Conservation (phyloP, 352 stramenopile genomes). For the Chrysophaeum taylorii region DNA sequence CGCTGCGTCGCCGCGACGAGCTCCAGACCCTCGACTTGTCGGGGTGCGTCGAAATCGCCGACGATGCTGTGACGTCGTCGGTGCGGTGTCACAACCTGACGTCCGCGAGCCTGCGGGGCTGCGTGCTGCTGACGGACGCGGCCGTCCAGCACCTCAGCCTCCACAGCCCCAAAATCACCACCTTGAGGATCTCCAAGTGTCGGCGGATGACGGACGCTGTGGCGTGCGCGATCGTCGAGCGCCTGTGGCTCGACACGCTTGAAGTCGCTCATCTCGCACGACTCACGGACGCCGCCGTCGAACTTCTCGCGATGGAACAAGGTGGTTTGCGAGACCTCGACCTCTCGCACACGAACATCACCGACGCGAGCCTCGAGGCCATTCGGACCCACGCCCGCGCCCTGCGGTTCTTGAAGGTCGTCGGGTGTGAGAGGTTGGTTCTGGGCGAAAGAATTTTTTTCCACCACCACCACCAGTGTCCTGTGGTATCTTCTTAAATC, state of each 20-base stretch:
- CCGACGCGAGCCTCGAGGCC: too few species aligned
- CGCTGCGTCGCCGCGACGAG: slow-evolving; percentile 26
- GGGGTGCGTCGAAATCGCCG: slow-evolving; percentile 41
- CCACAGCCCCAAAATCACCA: slow-evolving; percentile 54
- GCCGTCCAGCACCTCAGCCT: slow-evolving; percentile 49
- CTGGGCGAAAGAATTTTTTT: too few species aligned
- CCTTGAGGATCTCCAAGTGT: slow-evolving; percentile 61
- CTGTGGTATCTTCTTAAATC: too few species aligned
- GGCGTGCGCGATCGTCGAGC: slow-evolving; percentile 53
- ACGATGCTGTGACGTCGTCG: slow-evolving; percentile 51
- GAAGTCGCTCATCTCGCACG: slow-evolving; percentile 41
- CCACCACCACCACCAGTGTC: too few species aligned
- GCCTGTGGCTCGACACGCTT: slow-evolving; percentile 57
- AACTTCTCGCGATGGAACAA: slow-evolving; percentile 55
- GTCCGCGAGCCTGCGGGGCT: slow-evolving; percentile 57
- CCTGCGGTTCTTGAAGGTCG: too few species aligned
- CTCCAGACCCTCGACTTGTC: slow-evolving; percentile 27
- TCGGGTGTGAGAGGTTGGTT: too few species aligned
- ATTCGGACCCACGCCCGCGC: too few species aligned
- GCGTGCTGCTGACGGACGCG: slow-evolving; percentile 45
- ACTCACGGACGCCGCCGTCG: slow-evolving; percentile 66
- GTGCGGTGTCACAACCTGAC: slow-evolving; percentile 54
- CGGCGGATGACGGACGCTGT: slow-evolving; percentile 62
- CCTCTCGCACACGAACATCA: slow-evolving; percentile 18
- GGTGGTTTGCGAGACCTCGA: slow-evolving; percentile 1